A percentile compares a stretch with the other conserved stretches of the same genome.
Evolutionary conservation across 1,139 yeast genomes (phyloP).

Genomic region (Nadsonia starkeyi-henricii): DNA sequence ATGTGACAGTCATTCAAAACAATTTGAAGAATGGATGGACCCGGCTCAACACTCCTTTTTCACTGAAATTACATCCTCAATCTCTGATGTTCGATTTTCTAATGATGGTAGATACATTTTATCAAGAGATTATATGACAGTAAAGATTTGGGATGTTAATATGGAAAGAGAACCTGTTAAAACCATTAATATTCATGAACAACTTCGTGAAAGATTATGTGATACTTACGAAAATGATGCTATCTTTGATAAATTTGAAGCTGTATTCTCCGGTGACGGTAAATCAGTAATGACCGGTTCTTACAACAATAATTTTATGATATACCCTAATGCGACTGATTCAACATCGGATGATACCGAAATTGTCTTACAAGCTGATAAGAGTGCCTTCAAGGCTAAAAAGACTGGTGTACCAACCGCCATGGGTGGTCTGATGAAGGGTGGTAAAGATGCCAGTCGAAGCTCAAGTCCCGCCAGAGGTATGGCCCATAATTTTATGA

Average conservation of each 20-base stretch:
- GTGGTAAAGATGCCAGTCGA: conserved; percentile 10
- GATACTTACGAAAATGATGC: conserved; percentile 98
- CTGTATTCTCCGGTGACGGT: conserved; percentile 87
- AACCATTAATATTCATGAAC: conserved; percentile 92
- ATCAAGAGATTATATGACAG: conserved; percentile 92
- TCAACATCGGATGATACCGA: conserved; percentile 45
- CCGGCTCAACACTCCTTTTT: conserved; percentile 90
- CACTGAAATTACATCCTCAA: conserved; percentile 91
- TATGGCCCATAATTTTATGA: conserved; percentile 19
- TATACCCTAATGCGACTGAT: conserved; percentile 65
- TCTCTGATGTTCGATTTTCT: conserved; percentile 87
- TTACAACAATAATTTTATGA: conserved; percentile 92
- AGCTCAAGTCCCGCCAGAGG: conserved; percentile 10
- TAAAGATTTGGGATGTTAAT: conserved; percentile 94
- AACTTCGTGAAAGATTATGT: conserved; percentile 81
- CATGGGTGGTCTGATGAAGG: conserved; percentile 14
- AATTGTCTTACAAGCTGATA: conserved; percentile 91
- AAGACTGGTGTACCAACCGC: conserved; percentile 33
- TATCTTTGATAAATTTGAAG: conserved; percentile 96
- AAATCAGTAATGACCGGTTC: conserved; percentile 93
- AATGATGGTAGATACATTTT: conserved; percentile 90
- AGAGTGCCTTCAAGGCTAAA: conserved; percentile 83
- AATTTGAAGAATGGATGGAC: conserved; percentile 86
- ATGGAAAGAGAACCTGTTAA: conserved; percentile 93
- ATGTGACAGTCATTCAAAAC: conserved; percentile 79